Base-by-base conservation (phyloP, 2,329 filamentous ascomycete genomes). In the Tolypocladium amazonense region DNA sequence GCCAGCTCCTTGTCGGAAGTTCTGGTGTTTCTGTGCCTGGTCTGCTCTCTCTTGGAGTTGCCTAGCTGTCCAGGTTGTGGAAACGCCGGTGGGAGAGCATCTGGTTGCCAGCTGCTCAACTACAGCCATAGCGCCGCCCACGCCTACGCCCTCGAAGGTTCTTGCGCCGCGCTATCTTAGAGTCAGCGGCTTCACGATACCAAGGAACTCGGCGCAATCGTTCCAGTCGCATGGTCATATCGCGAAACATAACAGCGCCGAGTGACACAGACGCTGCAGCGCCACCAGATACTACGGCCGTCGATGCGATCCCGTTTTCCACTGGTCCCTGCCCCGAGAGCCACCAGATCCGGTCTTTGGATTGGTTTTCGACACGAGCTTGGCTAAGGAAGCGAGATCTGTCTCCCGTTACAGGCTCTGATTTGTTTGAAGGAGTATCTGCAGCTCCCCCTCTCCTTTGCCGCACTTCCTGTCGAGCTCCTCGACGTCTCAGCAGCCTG, bases 211-310 rank as follows among this genome's bases (percentile, higher is more conserved):
- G 18, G 47, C 38, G 25, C 58, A 15, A 18, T 60, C 59, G 60
- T 61, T 62, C 63, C 62, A 59, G 56, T 62, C 60, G 64, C 62
- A 61, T 57, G 61, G 58, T 56, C 62, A 57, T 58, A 60, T 66
- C 62, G 59, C 62, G 63, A 62, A 47, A 59, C 62, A 63, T 58
- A 58, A 59, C 61, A 58, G 62, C 50, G 41, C 56, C 58, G 56
- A 60, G 65, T 67, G 47, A 58, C 62, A 67, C 65, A 61, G 62
- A 56, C 23, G 39, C 62, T 67, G 65, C 65, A 60, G 62, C 62
- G 59, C 65, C 60, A 65, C 62, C 61, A 62, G 61, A 59, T 61
- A 60, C 62, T 55, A 62, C 65, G 64, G 63, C 60, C 59, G 52
- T 63, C 62, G 60, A 62, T 61, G 47, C 60, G 59, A 63, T 59